Percentiles rank a stretch among this genome's conserved stretches.
Evolutionary conservation across 495 filamentous ascomycete genomes (phyloP).

Genomic region (Monascus purpureus): DNA sequence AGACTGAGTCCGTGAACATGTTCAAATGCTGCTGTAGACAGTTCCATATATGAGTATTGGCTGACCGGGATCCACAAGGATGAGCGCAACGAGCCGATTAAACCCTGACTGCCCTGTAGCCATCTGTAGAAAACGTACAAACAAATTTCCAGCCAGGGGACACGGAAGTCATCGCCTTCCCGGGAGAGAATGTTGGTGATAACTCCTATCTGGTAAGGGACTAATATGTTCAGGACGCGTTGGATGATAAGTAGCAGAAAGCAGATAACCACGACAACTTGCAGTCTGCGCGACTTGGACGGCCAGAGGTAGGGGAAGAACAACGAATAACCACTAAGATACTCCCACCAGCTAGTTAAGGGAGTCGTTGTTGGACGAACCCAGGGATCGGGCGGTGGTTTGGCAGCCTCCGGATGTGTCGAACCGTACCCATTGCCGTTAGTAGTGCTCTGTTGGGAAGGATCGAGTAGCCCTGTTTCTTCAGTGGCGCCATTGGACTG

Average conservation of each 20-base stretch:
- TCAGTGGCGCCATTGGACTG: conserved; percentile 32
- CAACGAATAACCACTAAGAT: conserved; percentile 69
- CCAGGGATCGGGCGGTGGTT: conserved; percentile 37
- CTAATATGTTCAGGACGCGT: conserved; percentile 65
- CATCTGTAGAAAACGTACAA: conserved; percentile 70
- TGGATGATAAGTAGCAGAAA: conserved; percentile 63
- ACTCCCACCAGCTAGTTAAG: conserved; percentile 76
- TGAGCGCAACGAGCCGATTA: conserved; percentile 69
- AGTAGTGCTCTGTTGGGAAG: conserved; percentile 28
- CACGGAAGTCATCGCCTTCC: conserved; percentile 27
- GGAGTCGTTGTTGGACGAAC: conserved; percentile 50
- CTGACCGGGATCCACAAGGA: conserved; percentile 89
- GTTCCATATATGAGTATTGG: conserved; percentile 89
- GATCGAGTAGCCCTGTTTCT: conserved; percentile 37
- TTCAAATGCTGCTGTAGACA: conserved; percentile 90
- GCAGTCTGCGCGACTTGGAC: conserved; percentile 53
- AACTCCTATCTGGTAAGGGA: conserved; percentile 58
- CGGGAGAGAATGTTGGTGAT: conserved; percentile 56
- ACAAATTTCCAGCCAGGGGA: conserved; percentile 60
- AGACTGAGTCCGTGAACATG: conserved; percentile 90
- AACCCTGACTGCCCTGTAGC: conserved; percentile 75
- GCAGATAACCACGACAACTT: conserved; percentile 66
- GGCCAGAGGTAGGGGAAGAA: conserved; percentile 97
- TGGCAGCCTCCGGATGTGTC: conserved; percentile 22
- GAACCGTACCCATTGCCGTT: conserved; percentile 42